Conservation (phyloP, 2,329 filamentous ascomycete genomes). For the Taxawa tesnikishii region DNA sequence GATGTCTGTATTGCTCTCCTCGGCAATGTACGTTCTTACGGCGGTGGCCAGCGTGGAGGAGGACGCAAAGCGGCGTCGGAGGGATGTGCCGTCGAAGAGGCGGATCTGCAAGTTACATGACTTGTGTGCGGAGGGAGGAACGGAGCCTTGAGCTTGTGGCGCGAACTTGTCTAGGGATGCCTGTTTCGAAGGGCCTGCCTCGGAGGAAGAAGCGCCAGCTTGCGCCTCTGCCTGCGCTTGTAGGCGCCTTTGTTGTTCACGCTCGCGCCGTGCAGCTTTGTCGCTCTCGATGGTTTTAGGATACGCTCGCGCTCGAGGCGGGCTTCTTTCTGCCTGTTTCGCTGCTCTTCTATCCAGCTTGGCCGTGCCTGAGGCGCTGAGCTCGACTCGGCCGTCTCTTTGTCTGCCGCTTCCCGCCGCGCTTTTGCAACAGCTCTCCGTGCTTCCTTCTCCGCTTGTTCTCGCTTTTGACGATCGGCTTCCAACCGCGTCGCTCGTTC, state of each 20-base stretch:
- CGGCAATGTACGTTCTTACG: constrained; percentile 68
- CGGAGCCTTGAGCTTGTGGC: too few species aligned
- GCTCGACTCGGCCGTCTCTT: constrained; percentile 15
- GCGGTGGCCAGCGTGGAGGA: constrained; percentile 51
- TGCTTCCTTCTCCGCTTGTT: constrained; percentile 37
- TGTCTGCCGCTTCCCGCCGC: constrained; percentile 24
- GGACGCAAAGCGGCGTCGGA: constrained; percentile 54
- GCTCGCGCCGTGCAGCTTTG: constrained; percentile 52
- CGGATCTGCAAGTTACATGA: constrained; percentile 53
- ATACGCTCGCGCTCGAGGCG: constrained; percentile 59
- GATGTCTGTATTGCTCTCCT: constrained; percentile 23
- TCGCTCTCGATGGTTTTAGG: constrained; percentile 65
- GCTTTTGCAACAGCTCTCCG: constrained; percentile 23
- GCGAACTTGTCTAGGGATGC: too few species aligned
- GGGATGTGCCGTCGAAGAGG: constrained; percentile 70
- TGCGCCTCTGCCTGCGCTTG: constrained; percentile 12
- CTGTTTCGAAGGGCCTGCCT: constrained; percentile 8
- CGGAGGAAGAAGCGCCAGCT: constrained; percentile 4
- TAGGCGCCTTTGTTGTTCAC: constrained; percentile 38
- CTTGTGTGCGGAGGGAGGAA: background rate
- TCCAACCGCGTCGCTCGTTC: constrained; percentile 4
- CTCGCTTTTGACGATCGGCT: constrained; percentile 23
- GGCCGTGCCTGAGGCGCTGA: constrained; percentile 13
- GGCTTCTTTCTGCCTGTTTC: constrained; percentile 50
- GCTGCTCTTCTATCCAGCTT: constrained; percentile 31